Evolutionary conservation across 805 yeast species (phyloP).

Genomic region (Wickerhamiella allomyrinae): DNA sequence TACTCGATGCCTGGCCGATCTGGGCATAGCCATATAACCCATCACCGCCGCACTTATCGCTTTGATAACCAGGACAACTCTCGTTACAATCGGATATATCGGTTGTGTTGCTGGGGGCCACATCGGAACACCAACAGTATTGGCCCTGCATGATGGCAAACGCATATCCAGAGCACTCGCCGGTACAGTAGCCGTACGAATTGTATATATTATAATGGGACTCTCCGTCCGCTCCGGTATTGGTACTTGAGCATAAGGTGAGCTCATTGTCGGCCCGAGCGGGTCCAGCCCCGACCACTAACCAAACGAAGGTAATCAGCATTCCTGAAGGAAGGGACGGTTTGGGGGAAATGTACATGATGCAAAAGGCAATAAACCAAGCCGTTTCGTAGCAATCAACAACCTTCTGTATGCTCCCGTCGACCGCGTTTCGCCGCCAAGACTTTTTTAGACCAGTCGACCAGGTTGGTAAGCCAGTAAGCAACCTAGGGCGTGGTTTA

Average conservation of each 20-base stretch:
- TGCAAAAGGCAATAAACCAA: no score
- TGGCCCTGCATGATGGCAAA: slow-evolving; percentile 40
- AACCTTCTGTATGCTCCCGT: no score
- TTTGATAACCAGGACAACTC: slow-evolving; percentile 33
- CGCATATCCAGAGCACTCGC: slow-evolving; percentile 34
- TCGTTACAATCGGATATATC: slow-evolving; percentile 24
- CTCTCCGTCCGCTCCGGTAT: slow-evolving; percentile 25
- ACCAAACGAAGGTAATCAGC: no score
- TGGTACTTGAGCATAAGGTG: slow-evolving; percentile 27
- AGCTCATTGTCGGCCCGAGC: slow-evolving; percentile 13
- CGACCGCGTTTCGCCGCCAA: background rate
- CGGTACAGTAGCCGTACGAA: slow-evolving; percentile 39
- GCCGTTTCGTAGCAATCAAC: no score
- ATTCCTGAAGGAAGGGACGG: no score
- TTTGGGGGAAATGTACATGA: no score
- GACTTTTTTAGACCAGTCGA: background rate
- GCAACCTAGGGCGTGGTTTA: background rate
- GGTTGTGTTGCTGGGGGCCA: slow-evolving; percentile 32
- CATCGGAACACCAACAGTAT: slow-evolving; percentile 49
- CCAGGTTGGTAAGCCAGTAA: background rate
- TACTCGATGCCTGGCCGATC: slow-evolving; percentile 25
- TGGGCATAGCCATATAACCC: slow-evolving; percentile 43
- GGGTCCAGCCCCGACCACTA: background rate
- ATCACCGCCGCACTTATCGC: slow-evolving; percentile 31
- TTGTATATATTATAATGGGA: slow-evolving; percentile 21